These are phyloP conservation scores for Aspergillus texensis DNA, from an alignment of 2,329 filamentous ascomycete genomes.

Conservation along the genomic window DNA sequence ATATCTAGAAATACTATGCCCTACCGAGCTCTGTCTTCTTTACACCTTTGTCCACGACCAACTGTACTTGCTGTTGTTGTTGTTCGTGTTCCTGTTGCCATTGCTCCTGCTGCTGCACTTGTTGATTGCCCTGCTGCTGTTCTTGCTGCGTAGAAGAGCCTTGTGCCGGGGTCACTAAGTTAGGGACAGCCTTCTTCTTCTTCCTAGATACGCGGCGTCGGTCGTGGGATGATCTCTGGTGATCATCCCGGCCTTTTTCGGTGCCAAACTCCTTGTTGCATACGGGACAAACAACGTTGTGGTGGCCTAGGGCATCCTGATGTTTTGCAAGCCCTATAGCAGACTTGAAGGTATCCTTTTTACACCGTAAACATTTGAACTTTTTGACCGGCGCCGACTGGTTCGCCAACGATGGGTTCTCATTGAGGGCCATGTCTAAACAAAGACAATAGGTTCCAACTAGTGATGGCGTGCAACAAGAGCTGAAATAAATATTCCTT, in stretches of 20 bases:
- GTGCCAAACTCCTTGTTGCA: neutral
- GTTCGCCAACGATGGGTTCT: constrained; percentile 4
- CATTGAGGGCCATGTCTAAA: neutral
- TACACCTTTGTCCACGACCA: neutral
- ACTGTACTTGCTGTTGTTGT: neutral
- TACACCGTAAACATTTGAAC: constrained; percentile 7
- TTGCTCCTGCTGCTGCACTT: neutral
- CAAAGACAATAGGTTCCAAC: neutral
- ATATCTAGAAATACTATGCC: neutral
- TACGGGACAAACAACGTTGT: neutral
- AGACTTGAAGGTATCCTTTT: constrained; percentile 6
- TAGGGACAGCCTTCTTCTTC: neutral
- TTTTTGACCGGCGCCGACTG: neutral
- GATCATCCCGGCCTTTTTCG: neutral
- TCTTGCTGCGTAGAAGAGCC: neutral
- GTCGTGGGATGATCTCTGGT: neutral
- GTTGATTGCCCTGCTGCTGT: neutral
- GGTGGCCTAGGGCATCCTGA: constrained; percentile 7
- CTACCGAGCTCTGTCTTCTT: neutral
- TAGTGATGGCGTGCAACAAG: neutral
- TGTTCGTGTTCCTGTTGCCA: neutral
- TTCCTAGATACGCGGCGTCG: neutral
- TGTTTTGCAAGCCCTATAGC: constrained; percentile 6
- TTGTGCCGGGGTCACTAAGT: neutral
- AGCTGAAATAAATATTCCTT: too few species aligned